Percentiles rank a stretch among this genome's conserved stretches.
Evolutionary conservation across 768 basidiomycete genomes (phyloP).

Genomic region (Tulasnella sp.): DNA sequence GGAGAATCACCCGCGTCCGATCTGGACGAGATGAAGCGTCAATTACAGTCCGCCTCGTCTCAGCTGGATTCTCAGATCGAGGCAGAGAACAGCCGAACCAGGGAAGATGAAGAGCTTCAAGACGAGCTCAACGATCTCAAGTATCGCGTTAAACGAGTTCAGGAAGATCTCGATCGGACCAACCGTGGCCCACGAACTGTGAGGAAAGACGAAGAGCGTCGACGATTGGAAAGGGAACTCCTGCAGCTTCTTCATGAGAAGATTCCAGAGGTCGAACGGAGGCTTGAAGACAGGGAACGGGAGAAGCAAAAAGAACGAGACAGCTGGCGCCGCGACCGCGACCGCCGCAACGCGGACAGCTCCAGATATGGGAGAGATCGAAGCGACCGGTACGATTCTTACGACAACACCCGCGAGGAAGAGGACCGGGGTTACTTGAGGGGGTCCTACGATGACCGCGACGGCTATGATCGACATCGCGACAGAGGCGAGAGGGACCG

Average conservation of each 20-base stretch:
- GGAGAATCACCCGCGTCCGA: slow-evolving; percentile 66
- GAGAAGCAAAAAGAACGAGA: slow-evolving; percentile 72
- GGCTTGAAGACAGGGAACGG: slow-evolving; percentile 73
- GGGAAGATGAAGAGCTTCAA: slow-evolving; percentile 87
- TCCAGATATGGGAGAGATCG: slow-evolving; percentile 46
- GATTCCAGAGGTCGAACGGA: slow-evolving; percentile 84
- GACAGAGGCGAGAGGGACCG: slow-evolving; percentile 43
- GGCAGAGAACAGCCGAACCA: slow-evolving; percentile 56
- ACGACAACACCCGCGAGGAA: slow-evolving; percentile 38
- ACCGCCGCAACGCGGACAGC: slow-evolving; percentile 70
- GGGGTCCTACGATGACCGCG: slow-evolving; percentile 34
- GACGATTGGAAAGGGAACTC: slow-evolving; percentile 84
- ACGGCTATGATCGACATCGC: slow-evolving; percentile 39
- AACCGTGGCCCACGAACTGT: slow-evolving; percentile 65
- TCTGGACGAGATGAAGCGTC: slow-evolving; percentile 80
- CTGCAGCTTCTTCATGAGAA: slow-evolving; percentile 82
- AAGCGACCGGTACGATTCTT: slow-evolving; percentile 30
- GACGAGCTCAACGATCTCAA: slow-evolving; percentile 82
- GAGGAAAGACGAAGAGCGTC: slow-evolving; percentile 77
- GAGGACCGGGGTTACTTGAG: slow-evolving; percentile 29
- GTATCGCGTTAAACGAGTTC: slow-evolving; percentile 77
- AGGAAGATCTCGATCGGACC: slow-evolving; percentile 88
- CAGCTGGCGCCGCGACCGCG: slow-evolving; percentile 72
- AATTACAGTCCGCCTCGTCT: slow-evolving; percentile 70
- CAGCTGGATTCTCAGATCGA: slow-evolving; percentile 72